These are phyloP conservation scores for Alternaria sp. DNA, from an alignment of 2,329 filamentous ascomycete species.

Conservation along the genomic window DNA sequence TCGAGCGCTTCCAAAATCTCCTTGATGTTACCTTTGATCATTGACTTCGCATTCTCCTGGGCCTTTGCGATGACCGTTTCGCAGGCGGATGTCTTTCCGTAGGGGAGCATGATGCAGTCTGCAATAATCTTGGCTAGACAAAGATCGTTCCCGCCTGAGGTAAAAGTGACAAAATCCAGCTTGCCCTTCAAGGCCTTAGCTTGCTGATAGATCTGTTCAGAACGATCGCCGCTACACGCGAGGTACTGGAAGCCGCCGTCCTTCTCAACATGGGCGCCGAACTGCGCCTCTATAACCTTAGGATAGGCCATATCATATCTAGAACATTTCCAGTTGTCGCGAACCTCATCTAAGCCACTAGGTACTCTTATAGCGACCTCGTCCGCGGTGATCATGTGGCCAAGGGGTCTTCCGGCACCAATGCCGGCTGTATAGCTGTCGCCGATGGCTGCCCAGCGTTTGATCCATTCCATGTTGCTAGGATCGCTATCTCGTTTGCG, in stretches of 20 bases:
- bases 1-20: slow-evolving; percentile 6
- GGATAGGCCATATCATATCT: slow-evolving; percentile 9
- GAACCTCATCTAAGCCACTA: not conserved
- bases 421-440: slow-evolving; percentile 10
- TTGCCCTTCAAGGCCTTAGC: slow-evolving; percentile 2
- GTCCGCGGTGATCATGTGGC: not conserved
- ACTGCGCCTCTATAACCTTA: slow-evolving; percentile 12
- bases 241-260: slow-evolving; percentile 13
- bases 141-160: slow-evolving; percentile 4
- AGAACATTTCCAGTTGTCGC: slow-evolving; percentile 8
- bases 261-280: slow-evolving; percentile 6
- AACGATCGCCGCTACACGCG: slow-evolving; percentile 12
- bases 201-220: slow-evolving; percentile 8
- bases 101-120: slow-evolving; percentile 11
- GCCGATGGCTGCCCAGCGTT: slow-evolving; percentile 9
- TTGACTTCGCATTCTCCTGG: slow-evolving; percentile 5
- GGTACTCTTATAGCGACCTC: not conserved
- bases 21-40: slow-evolving; percentile 1
- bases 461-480: slow-evolving; percentile 8
- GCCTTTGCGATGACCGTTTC: slow-evolving; percentile 11
- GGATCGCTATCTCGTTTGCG: not conserved
- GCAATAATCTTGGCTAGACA: slow-evolving; percentile 2
- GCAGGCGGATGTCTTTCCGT: slow-evolving; percentile 2
- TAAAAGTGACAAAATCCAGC: slow-evolving; percentile 13
- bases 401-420: slow-evolving; percentile 4